Evolutionary conservation across 106 monocot species (phyloP).

Genomic region (Dioscorea dumetorum): DNA sequence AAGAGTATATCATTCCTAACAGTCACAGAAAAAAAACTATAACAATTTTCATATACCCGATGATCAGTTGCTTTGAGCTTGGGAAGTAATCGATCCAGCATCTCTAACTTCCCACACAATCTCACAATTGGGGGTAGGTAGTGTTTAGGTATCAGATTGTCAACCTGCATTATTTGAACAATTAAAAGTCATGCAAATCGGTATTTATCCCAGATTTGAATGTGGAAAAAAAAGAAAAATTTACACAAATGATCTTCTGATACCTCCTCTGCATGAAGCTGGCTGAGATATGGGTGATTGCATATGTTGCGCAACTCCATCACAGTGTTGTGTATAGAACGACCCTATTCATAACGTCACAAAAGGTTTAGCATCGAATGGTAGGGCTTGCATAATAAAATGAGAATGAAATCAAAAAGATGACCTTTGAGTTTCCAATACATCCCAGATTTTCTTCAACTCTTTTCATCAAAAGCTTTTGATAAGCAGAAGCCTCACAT

Average conservation of each 20-base stretch:
- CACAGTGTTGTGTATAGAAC: slow-evolving; percentile 93
- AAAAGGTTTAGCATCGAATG: not conserved
- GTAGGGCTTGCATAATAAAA: slow-evolving; percentile 3
- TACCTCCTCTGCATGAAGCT: slow-evolving; percentile 91
- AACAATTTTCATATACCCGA: slow-evolving; percentile 34
- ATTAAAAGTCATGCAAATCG: not conserved
- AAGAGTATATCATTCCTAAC: too few relatives aligned
- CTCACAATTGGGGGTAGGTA: slow-evolving; percentile 86
- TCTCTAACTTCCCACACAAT: slow-evolving; percentile 97
- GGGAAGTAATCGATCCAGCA: slow-evolving; percentile 90
- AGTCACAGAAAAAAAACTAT: too few relatives aligned
- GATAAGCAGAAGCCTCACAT: slow-evolving; percentile 98
- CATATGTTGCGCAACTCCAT: slow-evolving; percentile 99
- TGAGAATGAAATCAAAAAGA: not conserved
- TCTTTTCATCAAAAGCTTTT: slow-evolving; percentile 96
- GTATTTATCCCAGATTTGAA: not conserved
- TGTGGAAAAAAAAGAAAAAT: not conserved
- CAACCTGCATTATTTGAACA: slow-evolving; percentile 45
- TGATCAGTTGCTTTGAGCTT: slow-evolving; percentile 98
- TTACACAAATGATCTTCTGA: not conserved
- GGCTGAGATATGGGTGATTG: slow-evolving; percentile 97
- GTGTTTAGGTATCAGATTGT: slow-evolving; percentile 74
- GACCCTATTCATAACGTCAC: slow-evolving; percentile 38
- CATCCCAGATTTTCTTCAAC: slow-evolving; percentile 95
- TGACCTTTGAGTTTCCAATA: slow-evolving; percentile 76